Percentiles rank a stretch among this genome's conserved stretches.
Conservation (phyloP, 352 stramenopile species). For the Pythium sukuiense region DNA sequence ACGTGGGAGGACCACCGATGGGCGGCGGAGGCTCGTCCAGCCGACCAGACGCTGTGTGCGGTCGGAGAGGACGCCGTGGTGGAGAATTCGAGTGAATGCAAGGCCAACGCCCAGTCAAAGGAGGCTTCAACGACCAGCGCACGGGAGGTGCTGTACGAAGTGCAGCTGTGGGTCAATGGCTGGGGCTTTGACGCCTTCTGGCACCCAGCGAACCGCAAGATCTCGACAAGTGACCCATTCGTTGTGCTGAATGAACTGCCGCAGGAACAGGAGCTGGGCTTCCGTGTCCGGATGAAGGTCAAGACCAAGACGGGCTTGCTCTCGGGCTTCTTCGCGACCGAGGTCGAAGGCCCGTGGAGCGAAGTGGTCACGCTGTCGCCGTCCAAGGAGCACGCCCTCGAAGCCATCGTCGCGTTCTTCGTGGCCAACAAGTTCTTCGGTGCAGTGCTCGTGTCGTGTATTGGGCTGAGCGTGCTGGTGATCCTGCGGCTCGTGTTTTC, state of each 20-base stretch:
- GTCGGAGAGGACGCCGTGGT: not conserved
- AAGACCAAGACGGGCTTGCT: slow-evolving; percentile 34
- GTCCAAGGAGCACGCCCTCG: slow-evolving; percentile 46
- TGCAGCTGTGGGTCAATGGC: slow-evolving; percentile 69
- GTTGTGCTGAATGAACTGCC: slow-evolving; percentile 54
- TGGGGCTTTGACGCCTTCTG: slow-evolving; percentile 67
- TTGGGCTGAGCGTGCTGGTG: slow-evolving; percentile 48
- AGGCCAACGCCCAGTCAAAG: not conserved
- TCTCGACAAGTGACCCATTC: slow-evolving; percentile 55
- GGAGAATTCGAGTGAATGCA: slow-evolving; percentile 9
- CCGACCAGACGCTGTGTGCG: slow-evolving; percentile 17
- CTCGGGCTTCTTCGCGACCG: slow-evolving; percentile 50
- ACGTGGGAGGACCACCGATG: slow-evolving; percentile 68
- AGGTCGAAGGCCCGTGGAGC: slow-evolving; percentile 62
- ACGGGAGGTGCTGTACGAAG: slow-evolving; percentile 43
- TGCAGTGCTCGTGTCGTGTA: slow-evolving; percentile 44
- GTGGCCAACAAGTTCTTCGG: slow-evolving; percentile 50
- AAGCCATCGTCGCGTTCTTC: slow-evolving; percentile 52
- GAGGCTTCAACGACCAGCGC: not conserved
- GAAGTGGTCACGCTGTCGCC: slow-evolving; percentile 43
- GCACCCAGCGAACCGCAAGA: slow-evolving; percentile 50
- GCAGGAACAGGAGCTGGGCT: slow-evolving; percentile 48
- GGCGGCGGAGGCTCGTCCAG: slow-evolving; percentile 21
- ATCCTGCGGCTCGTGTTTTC: slow-evolving; percentile 38
- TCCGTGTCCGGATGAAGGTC: slow-evolving; percentile 59